Percentiles rank a stretch among this genome's conserved stretches.
phyloP scores from a whole-genome alignment of 495 filamentous ascomycete species.

The Lepraria neglecta region DNA sequence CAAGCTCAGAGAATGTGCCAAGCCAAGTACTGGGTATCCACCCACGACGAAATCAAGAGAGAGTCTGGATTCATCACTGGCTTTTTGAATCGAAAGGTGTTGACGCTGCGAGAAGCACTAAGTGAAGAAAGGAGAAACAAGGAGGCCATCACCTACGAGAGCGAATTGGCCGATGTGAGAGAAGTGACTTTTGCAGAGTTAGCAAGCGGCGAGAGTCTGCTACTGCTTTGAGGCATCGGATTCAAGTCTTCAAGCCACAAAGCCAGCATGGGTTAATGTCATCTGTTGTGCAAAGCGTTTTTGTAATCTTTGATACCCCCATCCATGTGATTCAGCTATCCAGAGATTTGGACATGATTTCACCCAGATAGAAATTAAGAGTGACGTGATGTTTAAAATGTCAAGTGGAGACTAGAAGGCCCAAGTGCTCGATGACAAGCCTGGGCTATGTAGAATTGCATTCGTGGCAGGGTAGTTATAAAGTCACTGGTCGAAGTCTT shows the following conservation, averaged over 20 bases:
- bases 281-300: background rate
- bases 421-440: no score
- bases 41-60: conserved; percentile 53
- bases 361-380: no score
- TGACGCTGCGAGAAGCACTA: conserved; percentile 43
- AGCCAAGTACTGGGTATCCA: conserved; percentile 52
- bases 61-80: conserved; percentile 45
- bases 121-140: conserved; percentile 30
- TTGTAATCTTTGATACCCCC: background rate
- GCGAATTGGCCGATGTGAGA: conserved; percentile 23
- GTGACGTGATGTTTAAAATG: no score
- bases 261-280: background rate
- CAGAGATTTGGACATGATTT: no score
- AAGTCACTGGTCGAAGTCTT: no score
- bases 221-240: conserved; percentile 25
- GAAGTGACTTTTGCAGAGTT: conserved; percentile 37
- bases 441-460: no score
- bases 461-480: no score
- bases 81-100: conserved; percentile 41
- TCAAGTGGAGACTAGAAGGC: no score
- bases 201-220: conserved; percentile 40
- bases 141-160: conserved; percentile 14
- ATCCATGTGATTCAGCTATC: no score
- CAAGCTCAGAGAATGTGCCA: conserved; percentile 40
- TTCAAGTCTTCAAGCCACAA: background rate